Conservation (phyloP, 495 filamentous ascomycete genomes). For the Penicillium silybi region DNA sequence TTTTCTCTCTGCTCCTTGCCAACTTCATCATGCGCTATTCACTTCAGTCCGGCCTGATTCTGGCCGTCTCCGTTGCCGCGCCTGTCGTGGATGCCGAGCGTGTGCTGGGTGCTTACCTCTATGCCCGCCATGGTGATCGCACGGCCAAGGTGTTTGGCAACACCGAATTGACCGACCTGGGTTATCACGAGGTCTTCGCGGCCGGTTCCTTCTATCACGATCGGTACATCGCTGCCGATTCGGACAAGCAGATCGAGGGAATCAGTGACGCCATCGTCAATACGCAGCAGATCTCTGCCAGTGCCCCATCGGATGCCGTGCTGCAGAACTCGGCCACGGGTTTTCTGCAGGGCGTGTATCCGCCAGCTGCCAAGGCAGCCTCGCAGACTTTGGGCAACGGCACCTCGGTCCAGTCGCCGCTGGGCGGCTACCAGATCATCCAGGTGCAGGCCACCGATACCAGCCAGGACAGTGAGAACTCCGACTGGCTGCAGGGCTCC, state of each 20-base stretch:
- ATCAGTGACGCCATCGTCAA: conserved; percentile 55
- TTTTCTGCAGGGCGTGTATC: conserved; percentile 63
- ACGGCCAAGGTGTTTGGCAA: conserved; percentile 52
- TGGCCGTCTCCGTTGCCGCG: conserved; percentile 26
- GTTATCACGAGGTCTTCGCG: conserved; percentile 57
- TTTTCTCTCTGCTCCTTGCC: background rate
- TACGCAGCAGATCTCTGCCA: conserved; percentile 54
- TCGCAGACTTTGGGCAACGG: conserved; percentile 49
- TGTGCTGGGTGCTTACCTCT: conserved; percentile 60
- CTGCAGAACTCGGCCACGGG: conserved; percentile 55
- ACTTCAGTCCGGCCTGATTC: conserved; percentile 26
- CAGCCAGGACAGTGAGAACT: conserved; percentile 50
- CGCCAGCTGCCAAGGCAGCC: conserved; percentile 45
- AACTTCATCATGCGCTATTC: conserved; percentile 29
- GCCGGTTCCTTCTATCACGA: conserved; percentile 59
- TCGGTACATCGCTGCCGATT: conserved; percentile 53
- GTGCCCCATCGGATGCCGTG: conserved; percentile 56
- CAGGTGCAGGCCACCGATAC: conserved; percentile 40
- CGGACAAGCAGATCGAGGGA: conserved; percentile 50
- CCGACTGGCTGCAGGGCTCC: conserved; percentile 54
- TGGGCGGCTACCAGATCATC: conserved; percentile 61
- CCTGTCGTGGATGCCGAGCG: conserved; percentile 52
- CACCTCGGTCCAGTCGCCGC: conserved; percentile 45
- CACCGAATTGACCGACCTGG: conserved; percentile 54
- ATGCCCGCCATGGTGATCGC: conserved; percentile 62